Conservation (phyloP, 2,329 filamentous ascomycete species). For the Ophiocordyceps camponoti-floridani region DNA sequence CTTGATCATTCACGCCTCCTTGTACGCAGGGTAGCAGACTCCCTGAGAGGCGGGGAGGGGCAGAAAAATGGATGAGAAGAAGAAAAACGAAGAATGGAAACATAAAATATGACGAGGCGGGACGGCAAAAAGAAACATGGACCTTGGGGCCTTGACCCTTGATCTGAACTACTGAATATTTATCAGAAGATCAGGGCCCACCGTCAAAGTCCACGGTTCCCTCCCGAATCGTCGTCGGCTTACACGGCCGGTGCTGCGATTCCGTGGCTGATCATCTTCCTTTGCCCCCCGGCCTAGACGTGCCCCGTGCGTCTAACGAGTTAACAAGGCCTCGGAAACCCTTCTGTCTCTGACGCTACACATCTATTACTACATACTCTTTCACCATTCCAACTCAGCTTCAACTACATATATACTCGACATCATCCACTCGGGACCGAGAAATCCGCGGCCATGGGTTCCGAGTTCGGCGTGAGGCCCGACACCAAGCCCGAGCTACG, state of each 20-base stretch:
- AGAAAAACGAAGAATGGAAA: neutral
- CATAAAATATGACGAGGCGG: neutral
- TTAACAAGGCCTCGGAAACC: neutral
- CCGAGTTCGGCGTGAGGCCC: slow-evolving; percentile 8
- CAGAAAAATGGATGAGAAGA: neutral
- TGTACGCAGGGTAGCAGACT: too few relatives aligned
- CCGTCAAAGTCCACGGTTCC: neutral
- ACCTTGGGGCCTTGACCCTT: neutral
- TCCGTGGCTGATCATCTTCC: neutral
- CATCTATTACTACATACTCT: too few relatives aligned
- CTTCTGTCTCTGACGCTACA: neutral
- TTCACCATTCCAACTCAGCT: too few relatives aligned
- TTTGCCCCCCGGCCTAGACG: neutral
- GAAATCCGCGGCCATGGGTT: slow-evolving; percentile 7
- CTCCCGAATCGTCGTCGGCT: neutral
- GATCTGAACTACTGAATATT: neutral
- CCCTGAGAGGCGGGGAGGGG: too few relatives aligned
- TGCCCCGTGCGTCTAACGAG: too few relatives aligned
- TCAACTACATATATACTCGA: neutral
- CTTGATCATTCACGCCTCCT: too few relatives aligned
- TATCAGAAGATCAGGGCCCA: neutral
- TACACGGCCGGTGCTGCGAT: neutral
- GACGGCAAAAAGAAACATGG: neutral
- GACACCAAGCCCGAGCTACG: slow-evolving; percentile 4
- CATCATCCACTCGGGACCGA: neutral